Conservation (phyloP, 148 eudicot species). For the Cornus florida region DNA sequence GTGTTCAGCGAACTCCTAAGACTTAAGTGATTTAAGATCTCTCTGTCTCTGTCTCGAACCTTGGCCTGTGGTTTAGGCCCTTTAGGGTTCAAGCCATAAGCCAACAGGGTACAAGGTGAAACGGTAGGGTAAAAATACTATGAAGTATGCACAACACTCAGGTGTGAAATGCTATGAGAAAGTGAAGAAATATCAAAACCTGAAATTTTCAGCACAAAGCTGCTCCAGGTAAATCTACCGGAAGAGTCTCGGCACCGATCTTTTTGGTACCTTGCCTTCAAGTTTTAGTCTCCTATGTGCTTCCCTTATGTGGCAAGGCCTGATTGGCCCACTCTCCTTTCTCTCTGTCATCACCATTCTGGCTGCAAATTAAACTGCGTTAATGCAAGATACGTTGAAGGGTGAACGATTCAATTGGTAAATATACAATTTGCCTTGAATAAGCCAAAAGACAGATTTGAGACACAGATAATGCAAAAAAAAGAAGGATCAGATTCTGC, state of each 20-base stretch:
- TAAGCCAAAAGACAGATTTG: not conserved
- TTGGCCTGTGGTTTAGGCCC: no score
- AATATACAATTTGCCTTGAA: not conserved
- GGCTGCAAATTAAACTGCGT: slow-evolving; percentile 44
- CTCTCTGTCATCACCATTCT: slow-evolving; percentile 84
- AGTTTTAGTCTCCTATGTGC: slow-evolving; percentile 84
- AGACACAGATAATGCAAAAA: not conserved
- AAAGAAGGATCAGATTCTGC: not conserved
- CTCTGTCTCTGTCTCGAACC: no score
- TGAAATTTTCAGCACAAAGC: not conserved
- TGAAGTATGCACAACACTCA: not conserved
- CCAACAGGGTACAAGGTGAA: no score
- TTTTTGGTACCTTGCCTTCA: slow-evolving; percentile 83
- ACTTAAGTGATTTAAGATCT: no score
- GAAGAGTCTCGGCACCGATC: slow-evolving; percentile 87
- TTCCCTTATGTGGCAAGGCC: slow-evolving; percentile 92
- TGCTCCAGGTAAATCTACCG: slow-evolving; percentile 36
- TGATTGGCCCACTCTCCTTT: slow-evolving; percentile 78
- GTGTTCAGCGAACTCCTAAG: no score
- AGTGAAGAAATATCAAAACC: not conserved
- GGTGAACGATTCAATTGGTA: not conserved
- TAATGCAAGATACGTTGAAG: not conserved
- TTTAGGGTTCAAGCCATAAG: no score
- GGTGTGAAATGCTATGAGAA: not conserved
- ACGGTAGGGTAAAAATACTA: no score